phyloP scores from a whole-genome alignment of 1,284 basidiomycete species.

The Porodaedalea pini region DNA sequence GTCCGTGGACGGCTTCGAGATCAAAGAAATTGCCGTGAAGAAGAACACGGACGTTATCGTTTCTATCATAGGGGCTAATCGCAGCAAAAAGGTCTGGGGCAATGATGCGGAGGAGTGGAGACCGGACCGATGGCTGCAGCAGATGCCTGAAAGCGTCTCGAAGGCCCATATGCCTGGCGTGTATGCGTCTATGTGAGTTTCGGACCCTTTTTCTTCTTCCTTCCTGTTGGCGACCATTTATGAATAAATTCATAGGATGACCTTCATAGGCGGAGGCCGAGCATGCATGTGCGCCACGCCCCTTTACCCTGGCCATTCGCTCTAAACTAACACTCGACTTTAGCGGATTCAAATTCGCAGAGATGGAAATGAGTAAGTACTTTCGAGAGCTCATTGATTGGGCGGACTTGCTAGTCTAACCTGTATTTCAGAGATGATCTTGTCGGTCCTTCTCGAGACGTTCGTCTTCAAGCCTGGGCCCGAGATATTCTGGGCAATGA shows the following conservation, averaged over 20 bases:
- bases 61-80: conserved; percentile 16
- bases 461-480: conserved; percentile 15
- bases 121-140: conserved; percentile 13
- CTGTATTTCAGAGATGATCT: conserved; percentile 2
- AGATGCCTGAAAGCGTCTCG: conserved; percentile 13
- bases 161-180: conserved; percentile 19
- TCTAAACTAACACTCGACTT: too few relatives aligned
- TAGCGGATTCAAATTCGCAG: conserved; percentile 19
- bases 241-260: conserved; percentile 8
- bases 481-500: conserved; percentile 16
- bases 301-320: not conserved
- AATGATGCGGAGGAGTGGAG: conserved; percentile 19
- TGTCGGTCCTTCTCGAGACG: conserved; percentile 16
- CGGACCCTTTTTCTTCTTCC: not conserved
- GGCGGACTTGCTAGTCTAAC: not conserved
- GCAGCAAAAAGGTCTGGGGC: conserved; percentile 21
- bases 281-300: conserved; percentile 19
- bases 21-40: conserved; percentile 8
- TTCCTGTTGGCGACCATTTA: not conserved
- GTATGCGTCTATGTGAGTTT: conserved; percentile 21
- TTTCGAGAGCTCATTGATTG: not conserved
- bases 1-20: conserved; percentile 5
- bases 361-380: conserved; percentile 16
- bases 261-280: conserved; percentile 19
- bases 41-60: conserved; percentile 19